Base-by-base conservation (phyloP, 1,284 basidiomycete species). In the Pascua sp. region DNA sequence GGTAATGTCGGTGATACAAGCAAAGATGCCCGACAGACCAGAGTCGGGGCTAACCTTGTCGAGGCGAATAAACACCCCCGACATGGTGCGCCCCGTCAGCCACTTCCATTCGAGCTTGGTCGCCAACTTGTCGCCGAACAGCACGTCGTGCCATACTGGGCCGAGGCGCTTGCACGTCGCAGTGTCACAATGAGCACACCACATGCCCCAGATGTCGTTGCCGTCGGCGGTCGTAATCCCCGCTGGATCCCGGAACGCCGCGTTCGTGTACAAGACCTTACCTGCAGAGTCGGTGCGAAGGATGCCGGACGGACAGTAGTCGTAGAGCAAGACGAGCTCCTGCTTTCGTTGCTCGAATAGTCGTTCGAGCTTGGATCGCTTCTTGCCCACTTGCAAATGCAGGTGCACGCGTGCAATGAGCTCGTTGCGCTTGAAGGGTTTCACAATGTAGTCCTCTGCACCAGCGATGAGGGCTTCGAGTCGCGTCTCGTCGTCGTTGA, bases 381-480 rank as follows among this genome's bases (percentile, higher is more conserved):
- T 69, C 64, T 76, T 76, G 41, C 72, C 75, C 13, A 76, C 62
- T 54, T 74, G 74, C 60, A 74, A 67, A 51, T 76, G 70, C 40
- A 73, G 60, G 56, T 76, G 65, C 17, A 72, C 72, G 12, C 79
- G 69, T 1, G 79, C 78, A 17, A 81, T 62, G 11, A 81, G 63
- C 55, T 81, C 79, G 53, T 74, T 70, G 8, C 70, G 70, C 54
- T 69, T 70, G 68, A 76, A 77, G 5, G 76, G 75, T 57, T 77
- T 77, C 18, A 61, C 49, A 37, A 77, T 51, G 43, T 68, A 75
- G 55, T 77, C 73, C 55, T 81, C 79, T 1, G 78, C 80, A 13
- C 80, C 80, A 24, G 69, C 74, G 11, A 80, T 60, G 41, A 78
- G 51, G 0, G 72, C 69, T 32, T 68, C 67, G 8, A 76, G 67